A percentile compares a stretch with the other conserved stretches of the same genome.
phyloP scores from a whole-genome alignment of 768 basidiomycete species.

The Amanita thiersii region DNA sequence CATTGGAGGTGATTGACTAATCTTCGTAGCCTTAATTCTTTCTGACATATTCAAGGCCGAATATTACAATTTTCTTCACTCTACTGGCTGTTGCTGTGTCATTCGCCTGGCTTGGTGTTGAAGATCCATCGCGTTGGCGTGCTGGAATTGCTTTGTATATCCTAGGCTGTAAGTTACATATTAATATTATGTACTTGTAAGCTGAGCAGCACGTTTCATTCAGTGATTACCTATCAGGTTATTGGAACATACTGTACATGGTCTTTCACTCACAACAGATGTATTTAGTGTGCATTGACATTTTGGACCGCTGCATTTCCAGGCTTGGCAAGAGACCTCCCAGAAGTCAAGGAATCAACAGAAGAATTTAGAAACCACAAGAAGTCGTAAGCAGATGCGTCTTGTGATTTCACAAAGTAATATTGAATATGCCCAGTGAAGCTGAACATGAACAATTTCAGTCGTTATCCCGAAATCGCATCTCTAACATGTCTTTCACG shows the following conservation, averaged over 20 bases:
- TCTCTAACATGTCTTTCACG: conserved; percentile 71
- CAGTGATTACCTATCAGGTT: conserved; percentile 70
- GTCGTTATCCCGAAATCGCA: conserved; percentile 61
- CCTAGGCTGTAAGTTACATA: conserved; percentile 42
- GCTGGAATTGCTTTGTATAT: conserved; percentile 55
- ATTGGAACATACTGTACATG: not conserved
- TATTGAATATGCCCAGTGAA: conserved; percentile 18
- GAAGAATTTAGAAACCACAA: conserved; percentile 26
- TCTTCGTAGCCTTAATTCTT: not conserved
- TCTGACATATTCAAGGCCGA: conserved; percentile 37
- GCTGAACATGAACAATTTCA: conserved; percentile 47
- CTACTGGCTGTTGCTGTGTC: conserved; percentile 56
- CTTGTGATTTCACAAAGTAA: not conserved
- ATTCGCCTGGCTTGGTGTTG: conserved; percentile 74
- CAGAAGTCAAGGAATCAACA: conserved; percentile 53
- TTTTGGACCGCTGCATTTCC: conserved; percentile 86
- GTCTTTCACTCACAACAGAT: conserved; percentile 2
- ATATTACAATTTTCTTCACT: conserved; percentile 73
- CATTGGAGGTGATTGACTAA: conserved; percentile 46
- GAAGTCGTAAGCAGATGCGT: conserved; percentile 36
- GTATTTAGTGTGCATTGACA: conserved; percentile 51
- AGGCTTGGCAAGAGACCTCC: conserved; percentile 61
- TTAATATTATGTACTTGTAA: conserved; percentile 9
- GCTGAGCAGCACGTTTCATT: conserved; percentile 4
- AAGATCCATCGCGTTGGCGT: conserved; percentile 56